These are phyloP conservation scores for Candida tallmaniae DNA, from an alignment of 805 yeast genomes.

Conservation along the genomic window DNA sequence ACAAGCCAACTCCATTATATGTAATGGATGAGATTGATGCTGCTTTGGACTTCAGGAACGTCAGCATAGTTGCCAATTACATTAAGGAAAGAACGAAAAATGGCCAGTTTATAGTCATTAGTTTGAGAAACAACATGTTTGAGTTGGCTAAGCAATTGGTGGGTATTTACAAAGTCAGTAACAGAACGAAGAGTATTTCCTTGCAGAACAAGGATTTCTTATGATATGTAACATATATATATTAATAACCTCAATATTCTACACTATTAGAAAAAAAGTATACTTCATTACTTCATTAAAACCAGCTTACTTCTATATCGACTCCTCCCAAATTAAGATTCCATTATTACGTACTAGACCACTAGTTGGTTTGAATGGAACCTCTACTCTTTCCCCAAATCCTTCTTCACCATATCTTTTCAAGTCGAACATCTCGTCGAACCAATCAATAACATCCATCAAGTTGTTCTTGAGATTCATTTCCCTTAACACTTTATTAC, in stretches of 20 bases:
- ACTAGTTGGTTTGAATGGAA: conserved; percentile 15
- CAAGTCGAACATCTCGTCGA: conserved; percentile 65
- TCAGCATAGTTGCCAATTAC: conserved; percentile 95
- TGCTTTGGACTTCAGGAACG: conserved; percentile 94
- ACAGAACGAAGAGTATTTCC: conserved; percentile 84
- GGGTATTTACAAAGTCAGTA: conserved; percentile 90
- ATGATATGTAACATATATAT: neutral
- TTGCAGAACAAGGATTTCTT: conserved; percentile 59
- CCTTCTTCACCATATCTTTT: conserved; percentile 64
- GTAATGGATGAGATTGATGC: conserved; percentile 99
- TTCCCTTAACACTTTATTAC: conserved; percentile 33
- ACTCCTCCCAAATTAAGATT: conserved; percentile 2
- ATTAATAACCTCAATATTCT: no score
- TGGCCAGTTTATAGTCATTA: conserved; percentile 94
- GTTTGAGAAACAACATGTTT: conserved; percentile 95
- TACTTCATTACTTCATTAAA: no score
- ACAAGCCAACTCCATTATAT: conserved; percentile 94
- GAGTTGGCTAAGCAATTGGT: conserved; percentile 92
- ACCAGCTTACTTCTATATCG: no score
- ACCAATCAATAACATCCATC: conserved; percentile 73
- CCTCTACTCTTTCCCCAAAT: conserved; percentile 53
- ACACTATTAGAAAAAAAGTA: no score
- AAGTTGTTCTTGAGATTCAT: conserved; percentile 59
- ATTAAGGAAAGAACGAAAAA: conserved; percentile 93
- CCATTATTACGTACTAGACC: conserved; percentile 4